A percentile compares a stretch with the other conserved stretches of the same genome.
Evolutionary conservation across 192 early-diverging fungal species (phyloP).

Genomic region (Lobosporangium transversale): DNA sequence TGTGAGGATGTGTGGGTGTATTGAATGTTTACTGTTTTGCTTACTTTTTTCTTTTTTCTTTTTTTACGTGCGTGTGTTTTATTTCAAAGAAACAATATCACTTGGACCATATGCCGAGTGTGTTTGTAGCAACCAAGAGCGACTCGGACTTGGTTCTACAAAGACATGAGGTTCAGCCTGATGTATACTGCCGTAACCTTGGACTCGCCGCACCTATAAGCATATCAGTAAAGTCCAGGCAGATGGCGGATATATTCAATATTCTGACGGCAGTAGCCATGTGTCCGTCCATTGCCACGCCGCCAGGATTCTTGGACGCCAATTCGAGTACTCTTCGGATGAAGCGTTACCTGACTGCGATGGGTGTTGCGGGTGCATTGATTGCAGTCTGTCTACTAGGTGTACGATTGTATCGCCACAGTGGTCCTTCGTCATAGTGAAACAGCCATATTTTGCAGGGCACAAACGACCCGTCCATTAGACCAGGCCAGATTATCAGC

Average conservation of each 20-base stretch:
- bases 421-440: constrained; percentile 6
- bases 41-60: neutral
- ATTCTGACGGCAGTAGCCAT: constrained; percentile 86
- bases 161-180: constrained; percentile 87
- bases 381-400: constrained; percentile 50
- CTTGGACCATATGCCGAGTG: constrained; percentile 83
- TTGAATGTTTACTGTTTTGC: neutral
- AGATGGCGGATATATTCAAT: constrained; percentile 91
- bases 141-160: constrained; percentile 90
- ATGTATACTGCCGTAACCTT: constrained; percentile 91
- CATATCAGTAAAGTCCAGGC: constrained; percentile 85
- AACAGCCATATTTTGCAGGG: no score
- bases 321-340: constrained; percentile 32
- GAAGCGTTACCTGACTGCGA: constrained; percentile 50
- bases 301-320: constrained; percentile 40
- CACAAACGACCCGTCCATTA: no score
- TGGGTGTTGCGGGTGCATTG: constrained; percentile 51
- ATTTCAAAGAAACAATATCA: constrained; percentile 87
- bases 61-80: no score
- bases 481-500: no score
- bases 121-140: constrained; percentile 96
- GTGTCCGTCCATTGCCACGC: constrained; percentile 70
- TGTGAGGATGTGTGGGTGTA: neutral
- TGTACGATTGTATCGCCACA: constrained; percentile 48
- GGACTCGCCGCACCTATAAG: constrained; percentile 89